Base-by-base conservation (phyloP, 345 rosid species). In the Iberis pinnata region DNA sequence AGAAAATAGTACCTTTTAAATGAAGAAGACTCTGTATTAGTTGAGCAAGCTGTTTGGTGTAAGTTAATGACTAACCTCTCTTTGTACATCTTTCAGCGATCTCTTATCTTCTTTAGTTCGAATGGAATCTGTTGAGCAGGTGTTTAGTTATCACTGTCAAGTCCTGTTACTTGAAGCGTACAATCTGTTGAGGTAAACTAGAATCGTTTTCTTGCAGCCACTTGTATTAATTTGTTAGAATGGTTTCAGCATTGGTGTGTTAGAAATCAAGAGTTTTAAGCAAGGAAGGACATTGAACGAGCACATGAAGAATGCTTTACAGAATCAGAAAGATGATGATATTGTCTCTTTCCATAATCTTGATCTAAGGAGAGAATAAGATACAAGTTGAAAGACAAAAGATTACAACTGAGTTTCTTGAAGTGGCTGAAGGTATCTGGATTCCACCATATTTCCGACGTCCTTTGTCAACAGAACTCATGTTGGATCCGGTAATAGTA, bases 401-500 rank as follows among this genome's bases (percentile, higher is more conserved):
- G 85, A 83, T 84, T 42, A 71, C 66, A 60, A 65, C 67, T 37
- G 85, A 78, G 74, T 56, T 26, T 56, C 62, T 76, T 56, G 86
- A 80, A 67, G 72, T 77, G 24, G 68, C 74, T 53, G 75, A 66
- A 56, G 88, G 95, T 15, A 48, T 81, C 58, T 69, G 68, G 18
- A 69, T 80, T 49, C 98, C 98, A 24, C 68, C 95, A 6, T 83
- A 79, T 57, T 87, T 84, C 71, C 81, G 83, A 26, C 87, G 98
- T 56, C 92, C 98, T 19, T 65, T 90, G 56, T 90, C 96, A 12
- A 73, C 83, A 58, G 92, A 87, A 53, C 95, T 87, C 67, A 90
- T 90, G 96, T 40, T 66, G 69, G 88, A 90, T 73, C 98, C 98
- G 8, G 96, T 90, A 58, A 87, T 84, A 40, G 81, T 90, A 64